Evolutionary conservation across 805 yeast species (phyloP), one percentile per base, ranked within the genome.

Genomic region (Isabelozyma heimii): DNA sequence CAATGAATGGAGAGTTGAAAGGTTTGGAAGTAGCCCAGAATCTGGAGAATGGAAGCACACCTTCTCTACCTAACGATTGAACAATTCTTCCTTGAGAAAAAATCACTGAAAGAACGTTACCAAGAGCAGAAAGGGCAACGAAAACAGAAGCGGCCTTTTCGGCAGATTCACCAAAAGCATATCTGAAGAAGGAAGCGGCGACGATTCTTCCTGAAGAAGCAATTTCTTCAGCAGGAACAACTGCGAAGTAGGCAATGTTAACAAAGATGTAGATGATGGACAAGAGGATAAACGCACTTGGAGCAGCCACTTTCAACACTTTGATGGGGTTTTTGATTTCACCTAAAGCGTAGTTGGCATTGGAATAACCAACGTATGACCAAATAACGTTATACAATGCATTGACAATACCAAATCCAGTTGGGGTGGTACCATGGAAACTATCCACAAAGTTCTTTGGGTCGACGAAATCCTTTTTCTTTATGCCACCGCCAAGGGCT

Each of bases 331-430:
- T 79, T 62, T 80, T 84, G 44, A 83, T 82, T 69, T 88, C 96
- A 59, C 91, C 89, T 43, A 87, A 75, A 5, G 94, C 92, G 59
- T 88, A 87, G 68, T 88, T 87, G 46, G 85, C 91, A 61, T 88
- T 88, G 38, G 91, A 84, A 63, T 87, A 88, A 45, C 95, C 95
- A 57, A 87, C 81, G 58, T 82, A 88, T 1, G 92, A 85, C 92
- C 92, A 88, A 60, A 88, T 87, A 48, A 88, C 89, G 60, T 86
- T 87, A 71, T 87, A 87, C 48, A 88, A 74, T 6, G 94, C 91
- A 56, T 83, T 84, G 49, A 85, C 89, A 46, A 84, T 75, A 54
- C 89, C 89, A 57, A 77, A 83, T n/a, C 84, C 87, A 37, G 82
- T 70, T 6, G 86, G 85, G 43, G 61, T 61, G 46, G 52, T 67